Base-by-base conservation (phyloP, 2,329 filamentous ascomycete genomes). In the Diaporthe capsici region DNA sequence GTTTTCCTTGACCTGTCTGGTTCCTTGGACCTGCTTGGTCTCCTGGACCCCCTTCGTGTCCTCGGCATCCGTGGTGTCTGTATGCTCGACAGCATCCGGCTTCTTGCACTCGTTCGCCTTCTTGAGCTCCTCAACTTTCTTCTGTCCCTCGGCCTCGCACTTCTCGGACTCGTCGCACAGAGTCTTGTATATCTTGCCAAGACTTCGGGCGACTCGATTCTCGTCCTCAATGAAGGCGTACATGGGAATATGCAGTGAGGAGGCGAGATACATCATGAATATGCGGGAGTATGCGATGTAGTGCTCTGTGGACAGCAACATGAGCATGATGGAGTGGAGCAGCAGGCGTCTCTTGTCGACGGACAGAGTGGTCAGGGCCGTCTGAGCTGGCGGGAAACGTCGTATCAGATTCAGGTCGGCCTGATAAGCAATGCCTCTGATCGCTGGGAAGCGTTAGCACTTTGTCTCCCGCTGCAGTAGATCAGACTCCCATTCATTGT, bases 211-310 rank as follows among this genome's bases (percentile, higher is more conserved):
- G 20, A 98, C 89, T 75, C 94, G 92, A 58, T 90, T 88, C 82
- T 98, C 95, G 73, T 96, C 92, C 60, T 92, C 88, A 49, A 92
- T 89, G 15, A 97, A 87, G 4, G 92, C 84, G 47, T 88, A 88
- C 34, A 92, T 84, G 0, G 93, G 89, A 37, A 98, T 85, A n/a
- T 91, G 88, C 13, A 98, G 86, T 9, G 93, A 94, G 2, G 92
- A 93, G 2, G 93, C 88, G 55, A 96, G 82, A 78, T 94, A 88
- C 22, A 95, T 85, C 71, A 98, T 87, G 28, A 97, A 85, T 3
- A 94, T 87, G 17, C 94, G 90, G 4, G 94, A 94, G 80, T 94
- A 92, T 6, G 94, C 91, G 57, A 89, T 91, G 83, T 97, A 98
- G 77, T 94, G 91, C 80, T 97, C 92, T 20, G 97, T 85, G 3